These are phyloP conservation scores for Melocanna baccifera DNA, from an alignment of 176 grass and related monocot species.

Conservation along the genomic window DNA sequence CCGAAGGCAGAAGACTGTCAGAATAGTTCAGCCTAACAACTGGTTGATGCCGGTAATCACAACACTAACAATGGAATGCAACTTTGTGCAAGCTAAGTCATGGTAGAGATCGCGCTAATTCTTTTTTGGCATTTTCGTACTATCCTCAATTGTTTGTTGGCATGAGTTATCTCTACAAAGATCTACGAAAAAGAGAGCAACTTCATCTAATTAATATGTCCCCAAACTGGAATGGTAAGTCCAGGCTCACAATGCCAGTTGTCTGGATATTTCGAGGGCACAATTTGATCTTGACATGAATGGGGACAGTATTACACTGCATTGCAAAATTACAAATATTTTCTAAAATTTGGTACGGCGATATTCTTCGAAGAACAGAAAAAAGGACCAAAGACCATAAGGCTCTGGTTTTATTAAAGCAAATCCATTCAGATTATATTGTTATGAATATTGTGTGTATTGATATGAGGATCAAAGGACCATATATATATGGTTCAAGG, in stretches of 20 bases:
- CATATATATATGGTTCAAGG: no score
- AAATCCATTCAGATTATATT: no score
- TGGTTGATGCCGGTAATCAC: not conserved
- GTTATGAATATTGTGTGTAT: no score
- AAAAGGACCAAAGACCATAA: no score
- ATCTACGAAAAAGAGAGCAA: not conserved
- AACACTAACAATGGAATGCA: not conserved
- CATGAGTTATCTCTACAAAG: not conserved
- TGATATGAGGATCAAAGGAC: no score
- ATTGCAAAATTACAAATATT: not conserved
- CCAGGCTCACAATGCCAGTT: not conserved
- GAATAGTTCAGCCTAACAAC: not conserved
- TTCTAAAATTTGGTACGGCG: not conserved
- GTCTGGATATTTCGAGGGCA: not conserved
- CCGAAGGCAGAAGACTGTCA: not conserved
- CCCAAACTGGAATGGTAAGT: not conserved
- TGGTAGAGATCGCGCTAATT: not conserved
- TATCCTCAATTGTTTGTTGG: not conserved
- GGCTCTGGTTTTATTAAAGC: no score
- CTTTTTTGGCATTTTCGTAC: not conserved
- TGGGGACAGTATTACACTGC: not conserved
- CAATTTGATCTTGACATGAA: not conserved
- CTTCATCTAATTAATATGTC: not conserved
- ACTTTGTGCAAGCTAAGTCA: not conserved
- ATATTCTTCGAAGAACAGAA: not conserved